A percentile compares a stretch with the other conserved stretches of the same genome.
These are phyloP conservation scores for Candida odintsovae DNA, from an alignment of 805 yeast genomes.

Conservation along the genomic window DNA sequence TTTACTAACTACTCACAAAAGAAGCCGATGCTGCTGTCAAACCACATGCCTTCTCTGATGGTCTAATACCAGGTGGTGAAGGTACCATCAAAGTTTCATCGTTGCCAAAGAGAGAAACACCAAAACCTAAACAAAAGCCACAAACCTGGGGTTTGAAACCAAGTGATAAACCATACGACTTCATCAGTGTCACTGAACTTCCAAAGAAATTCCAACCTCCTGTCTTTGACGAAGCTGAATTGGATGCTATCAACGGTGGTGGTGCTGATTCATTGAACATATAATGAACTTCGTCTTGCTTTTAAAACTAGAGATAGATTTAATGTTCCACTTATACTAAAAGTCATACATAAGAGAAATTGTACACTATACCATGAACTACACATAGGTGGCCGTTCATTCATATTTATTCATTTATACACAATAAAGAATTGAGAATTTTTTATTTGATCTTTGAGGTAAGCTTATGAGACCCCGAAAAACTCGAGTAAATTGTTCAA, in stretches of 20 bases:
- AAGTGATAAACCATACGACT: slow-evolving; percentile 31
- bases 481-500: no score
- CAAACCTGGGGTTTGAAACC: slow-evolving; percentile 48
- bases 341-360: background rate
- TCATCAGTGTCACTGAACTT: slow-evolving; percentile 54
- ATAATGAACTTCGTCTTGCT: background rate
- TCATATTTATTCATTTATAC: background rate
- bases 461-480: no score
- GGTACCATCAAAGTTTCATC: slow-evolving; percentile 21
- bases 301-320: no score
- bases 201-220: slow-evolving; percentile 72
- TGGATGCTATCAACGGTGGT: slow-evolving; percentile 73
- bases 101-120: slow-evolving; percentile 15
- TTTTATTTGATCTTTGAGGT: no score
- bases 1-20: slow-evolving; percentile 36
- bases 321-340: no score
- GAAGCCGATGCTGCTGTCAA: slow-evolving; percentile 32
- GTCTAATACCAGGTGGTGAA: slow-evolving; percentile 33
- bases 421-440: no score
- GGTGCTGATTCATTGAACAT: slow-evolving; percentile 50
- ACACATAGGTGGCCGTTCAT: background rate
- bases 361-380: background rate
- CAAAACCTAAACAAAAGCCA: slow-evolving; percentile 12
- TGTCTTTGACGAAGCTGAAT: slow-evolving; percentile 58
- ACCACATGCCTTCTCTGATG: slow-evolving; percentile 39